A percentile compares a stretch with the other conserved stretches of the same genome.
These are phyloP conservation scores for Kitagawia praeruptora DNA, from an alignment of 129 eudicot genomes.

Conservation along the genomic window DNA sequence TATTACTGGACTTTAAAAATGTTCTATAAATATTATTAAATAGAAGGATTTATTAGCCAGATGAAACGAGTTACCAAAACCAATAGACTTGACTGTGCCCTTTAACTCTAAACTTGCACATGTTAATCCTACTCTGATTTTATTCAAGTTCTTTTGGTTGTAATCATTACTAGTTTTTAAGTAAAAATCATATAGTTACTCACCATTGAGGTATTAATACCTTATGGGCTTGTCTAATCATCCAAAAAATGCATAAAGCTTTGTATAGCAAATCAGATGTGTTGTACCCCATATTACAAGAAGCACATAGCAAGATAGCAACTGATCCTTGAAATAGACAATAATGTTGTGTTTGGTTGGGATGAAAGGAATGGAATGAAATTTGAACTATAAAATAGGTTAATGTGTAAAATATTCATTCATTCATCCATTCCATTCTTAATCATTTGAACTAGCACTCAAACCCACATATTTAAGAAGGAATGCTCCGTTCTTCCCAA, in stretches of 20 bases:
- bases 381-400: no score
- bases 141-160: not conserved
- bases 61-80: not conserved
- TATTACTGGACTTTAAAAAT: not conserved
- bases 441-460: no score
- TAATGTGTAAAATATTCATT: no score
- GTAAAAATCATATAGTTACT: not conserved
- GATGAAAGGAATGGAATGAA: no score
- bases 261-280: not conserved
- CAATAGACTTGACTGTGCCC: not conserved
- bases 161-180: not conserved
- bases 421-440: no score
- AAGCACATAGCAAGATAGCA: not conserved
- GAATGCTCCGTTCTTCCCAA: no score
- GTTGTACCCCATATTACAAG: not conserved
- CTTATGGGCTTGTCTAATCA: not conserved
- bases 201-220: no score
- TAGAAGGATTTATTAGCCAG: not conserved
- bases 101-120: not conserved
- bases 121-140: not conserved
- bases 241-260: not conserved
- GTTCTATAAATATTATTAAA: not conserved
- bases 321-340: not conserved
- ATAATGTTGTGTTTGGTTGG: no score
- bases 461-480: no score